phyloP scores from a whole-genome alignment of 805 yeast species.

The Saccharomycopsis schoenii region DNA sequence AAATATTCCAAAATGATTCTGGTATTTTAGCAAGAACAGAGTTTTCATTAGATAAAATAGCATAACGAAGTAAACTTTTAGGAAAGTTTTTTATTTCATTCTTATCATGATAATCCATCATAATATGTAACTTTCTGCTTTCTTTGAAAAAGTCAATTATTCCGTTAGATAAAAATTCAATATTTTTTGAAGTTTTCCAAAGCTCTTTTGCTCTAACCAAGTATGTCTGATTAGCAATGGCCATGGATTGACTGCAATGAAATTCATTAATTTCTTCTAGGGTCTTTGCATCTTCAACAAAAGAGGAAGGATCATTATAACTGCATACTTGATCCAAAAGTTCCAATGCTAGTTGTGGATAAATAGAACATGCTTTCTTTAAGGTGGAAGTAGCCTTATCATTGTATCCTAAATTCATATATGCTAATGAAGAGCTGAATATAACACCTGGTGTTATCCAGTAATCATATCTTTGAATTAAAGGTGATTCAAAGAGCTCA shows the following conservation, averaged over 20 bases:
- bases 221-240: constrained; percentile 47
- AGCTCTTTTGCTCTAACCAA: constrained; percentile 42
- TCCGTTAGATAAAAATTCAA: constrained; percentile 39
- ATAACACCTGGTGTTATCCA: constrained; percentile 71
- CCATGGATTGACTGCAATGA: constrained; percentile 20
- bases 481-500: constrained; percentile 45
- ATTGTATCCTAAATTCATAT: constrained; percentile 32
- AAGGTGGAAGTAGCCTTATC: constrained; percentile 41
- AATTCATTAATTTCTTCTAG: constrained; percentile 41
- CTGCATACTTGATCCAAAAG: constrained; percentile 39
- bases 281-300: constrained; percentile 41
- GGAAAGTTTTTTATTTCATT: constrained; percentile 34
- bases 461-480: constrained; percentile 44
- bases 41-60: constrained; percentile 60
- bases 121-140: neutral
- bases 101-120: neutral
- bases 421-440: constrained; percentile 57
- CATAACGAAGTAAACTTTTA: constrained; percentile 53
- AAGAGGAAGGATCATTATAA: constrained; percentile 46
- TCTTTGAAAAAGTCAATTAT: constrained; percentile 23
- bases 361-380: constrained; percentile 38
- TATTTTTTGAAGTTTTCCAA: constrained; percentile 42
- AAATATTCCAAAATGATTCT: constrained; percentile 43
- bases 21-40: constrained; percentile 66
- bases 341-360: constrained; percentile 48